Base-by-base conservation (phyloP, 805 yeast genomes). In the Cyberlindnera maclurae region DNA sequence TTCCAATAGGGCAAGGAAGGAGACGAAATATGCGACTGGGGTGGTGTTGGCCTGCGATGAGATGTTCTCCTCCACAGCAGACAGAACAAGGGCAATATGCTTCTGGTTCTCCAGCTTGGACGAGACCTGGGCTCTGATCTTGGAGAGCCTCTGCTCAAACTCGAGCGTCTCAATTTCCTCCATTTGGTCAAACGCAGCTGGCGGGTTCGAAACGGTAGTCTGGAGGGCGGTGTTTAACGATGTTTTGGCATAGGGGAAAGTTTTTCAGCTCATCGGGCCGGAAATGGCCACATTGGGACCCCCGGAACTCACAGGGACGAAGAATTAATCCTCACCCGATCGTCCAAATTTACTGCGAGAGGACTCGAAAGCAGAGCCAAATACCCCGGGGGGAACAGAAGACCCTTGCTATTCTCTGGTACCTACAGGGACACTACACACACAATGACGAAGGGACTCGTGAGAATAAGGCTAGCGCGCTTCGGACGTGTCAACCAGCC, bases 401-500 rank as follows among this genome's bases (percentile, higher is more conserved):
- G n/a, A n/a, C n/a, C n/a, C n/a, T n/a, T n/a, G n/a, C n/a, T n/a
- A n/a, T n/a, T n/a, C n/a, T n/a, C n/a, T n/a, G n/a, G n/a, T n/a
- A n/a, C n/a, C n/a, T n/a, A n/a, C n/a, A n/a, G n/a, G n/a, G n/a
- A n/a, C n/a, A n/a, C n/a, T n/a, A n/a, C n/a, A n/a, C n/a, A n/a
- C n/a, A n/a, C n/a, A n/a, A 75, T 73, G 47, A 46, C 52, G 72
- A 78, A 78, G 50, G 88, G 90, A 29, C 68, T 82, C 26, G 85
- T 89, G 26, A 77, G 93, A 62, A 87, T 93, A 55, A 76, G 97
- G 57, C 69, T 93, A 42, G 95, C 97, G 35, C 71, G 97, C 46
- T 88, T 90, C 64, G 98, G 98, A 27, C 77, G 97, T 60, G 80
- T 72, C 51, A 81, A 82, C 59, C 79, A 77, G 45, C 98, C 98